Percentiles rank a stretch among this genome's conserved stretches.
Conservation (phyloP, 805 yeast genomes). For the Ogataea henricii region DNA sequence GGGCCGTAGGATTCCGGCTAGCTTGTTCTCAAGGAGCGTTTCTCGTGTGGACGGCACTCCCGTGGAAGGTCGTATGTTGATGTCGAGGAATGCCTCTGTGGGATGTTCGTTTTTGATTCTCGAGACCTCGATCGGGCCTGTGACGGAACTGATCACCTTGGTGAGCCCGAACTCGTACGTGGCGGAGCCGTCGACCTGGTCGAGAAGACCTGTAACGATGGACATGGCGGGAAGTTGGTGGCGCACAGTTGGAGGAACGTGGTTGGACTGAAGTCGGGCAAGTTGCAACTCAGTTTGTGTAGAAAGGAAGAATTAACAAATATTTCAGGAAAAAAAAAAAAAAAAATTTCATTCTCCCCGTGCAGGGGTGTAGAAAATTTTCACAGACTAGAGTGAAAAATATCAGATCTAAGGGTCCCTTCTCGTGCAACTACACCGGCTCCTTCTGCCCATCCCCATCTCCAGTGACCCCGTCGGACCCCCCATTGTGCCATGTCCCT, state of each 20-base stretch:
- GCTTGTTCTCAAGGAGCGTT: conserved; percentile 68
- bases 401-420: conserved; percentile 7
- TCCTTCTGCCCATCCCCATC: no score
- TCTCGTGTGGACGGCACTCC: conserved; percentile 80
- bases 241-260: no score
- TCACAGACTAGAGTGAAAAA: not conserved
- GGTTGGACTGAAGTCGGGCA: no score
- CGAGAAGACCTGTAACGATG: conserved; percentile 35
- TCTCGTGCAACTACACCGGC: no score
- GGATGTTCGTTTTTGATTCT: conserved; percentile 84
- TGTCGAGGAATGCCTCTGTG: conserved; percentile 71
- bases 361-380: conserved; percentile 10
- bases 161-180: conserved; percentile 52
- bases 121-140: conserved; percentile 85
- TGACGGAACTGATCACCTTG: conserved; percentile 70
- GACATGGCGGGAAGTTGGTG: not conserved
- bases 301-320: no score
- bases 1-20: conserved; percentile 61
- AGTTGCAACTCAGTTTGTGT: no score
- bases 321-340: no score
- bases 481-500: not conserved
- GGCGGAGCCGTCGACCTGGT: conserved; percentile 82
- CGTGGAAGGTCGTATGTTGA: conserved; percentile 72
- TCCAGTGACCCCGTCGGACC: no score
- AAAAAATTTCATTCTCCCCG: not conserved